phyloP scores from a whole-genome alignment of 2,329 filamentous ascomycete genomes.

The Botrytis galanthina region DNA sequence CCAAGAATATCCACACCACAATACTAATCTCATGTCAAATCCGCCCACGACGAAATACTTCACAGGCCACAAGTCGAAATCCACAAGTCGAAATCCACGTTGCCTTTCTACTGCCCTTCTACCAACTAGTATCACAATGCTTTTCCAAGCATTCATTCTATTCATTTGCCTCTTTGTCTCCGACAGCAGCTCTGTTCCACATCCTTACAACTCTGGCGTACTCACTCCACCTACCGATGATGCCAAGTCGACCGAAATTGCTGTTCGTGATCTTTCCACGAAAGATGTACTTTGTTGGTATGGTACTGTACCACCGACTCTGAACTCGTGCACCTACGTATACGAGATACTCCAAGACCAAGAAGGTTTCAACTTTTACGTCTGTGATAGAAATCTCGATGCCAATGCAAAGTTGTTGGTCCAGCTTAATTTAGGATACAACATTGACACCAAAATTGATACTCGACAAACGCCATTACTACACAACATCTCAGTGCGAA shows the following conservation, averaged over 20 bases:
- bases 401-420: neutral
- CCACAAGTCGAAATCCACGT: neutral
- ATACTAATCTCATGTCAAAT: neutral
- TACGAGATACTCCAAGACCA: neutral
- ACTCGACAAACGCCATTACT: neutral
- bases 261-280: neutral
- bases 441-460: neutral
- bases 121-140: neutral
- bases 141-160: neutral
- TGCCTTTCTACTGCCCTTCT: fast-evolving
- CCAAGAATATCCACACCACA: too few species aligned
- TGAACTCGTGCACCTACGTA: neutral
- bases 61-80: neutral
- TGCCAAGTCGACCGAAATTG: neutral
- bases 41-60: neutral
- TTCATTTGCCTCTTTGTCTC: neutral
- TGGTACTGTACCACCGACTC: neutral
- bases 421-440: neutral
- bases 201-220: neutral
- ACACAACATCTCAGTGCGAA: neutral
- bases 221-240: neutral
- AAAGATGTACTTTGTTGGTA: neutral
- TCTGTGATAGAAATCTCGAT: neutral
- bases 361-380: neutral
- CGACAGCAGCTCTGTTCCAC: neutral